phyloP scores from a whole-genome alignment of 2,329 filamentous ascomycete genomes.

The Epicoccum nigrum region DNA sequence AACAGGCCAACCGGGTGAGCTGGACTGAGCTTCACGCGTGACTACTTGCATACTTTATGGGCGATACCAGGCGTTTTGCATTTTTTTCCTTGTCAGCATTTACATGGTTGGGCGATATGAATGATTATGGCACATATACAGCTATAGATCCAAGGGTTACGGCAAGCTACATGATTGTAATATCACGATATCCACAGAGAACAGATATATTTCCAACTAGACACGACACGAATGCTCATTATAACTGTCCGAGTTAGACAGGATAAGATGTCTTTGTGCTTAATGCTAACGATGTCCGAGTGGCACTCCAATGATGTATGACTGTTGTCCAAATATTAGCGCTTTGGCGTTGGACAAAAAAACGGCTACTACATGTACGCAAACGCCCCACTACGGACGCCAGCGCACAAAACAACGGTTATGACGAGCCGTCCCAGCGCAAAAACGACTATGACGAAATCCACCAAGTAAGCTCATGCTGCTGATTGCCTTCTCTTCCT shows the following conservation, averaged over 20 bases:
- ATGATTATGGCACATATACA: slow-evolving; percentile 16
- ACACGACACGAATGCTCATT: too few species aligned
- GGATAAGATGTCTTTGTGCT: too few species aligned
- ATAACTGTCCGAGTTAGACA: too few species aligned
- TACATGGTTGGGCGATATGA: slow-evolving; percentile 29
- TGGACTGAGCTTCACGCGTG: slow-evolving; percentile 30
- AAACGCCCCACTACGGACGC: slow-evolving; percentile 1
- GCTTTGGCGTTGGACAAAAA: too few species aligned
- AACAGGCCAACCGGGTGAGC: slow-evolving; percentile 31
- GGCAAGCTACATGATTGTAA: slow-evolving; percentile 28
- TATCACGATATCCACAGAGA: slow-evolving; percentile 8
- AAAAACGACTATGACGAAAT: neutral
- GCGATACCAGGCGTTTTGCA: slow-evolving; percentile 29
- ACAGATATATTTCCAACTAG: neutral
- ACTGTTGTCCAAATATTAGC: too few species aligned
- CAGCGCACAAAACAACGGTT: neutral
- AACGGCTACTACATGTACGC: neutral
- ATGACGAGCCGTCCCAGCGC: neutral
- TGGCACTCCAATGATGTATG: too few species aligned
- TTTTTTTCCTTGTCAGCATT: slow-evolving; percentile 26
- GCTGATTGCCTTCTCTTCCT: neutral
- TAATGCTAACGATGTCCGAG: too few species aligned
- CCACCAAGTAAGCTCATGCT: neutral
- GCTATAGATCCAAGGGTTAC: slow-evolving; percentile 20
- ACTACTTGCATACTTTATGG: slow-evolving; percentile 22